Evolutionary conservation across 2,329 filamentous ascomycete genomes (phyloP).

Genomic region (Lasiodiplodia citricola): DNA sequence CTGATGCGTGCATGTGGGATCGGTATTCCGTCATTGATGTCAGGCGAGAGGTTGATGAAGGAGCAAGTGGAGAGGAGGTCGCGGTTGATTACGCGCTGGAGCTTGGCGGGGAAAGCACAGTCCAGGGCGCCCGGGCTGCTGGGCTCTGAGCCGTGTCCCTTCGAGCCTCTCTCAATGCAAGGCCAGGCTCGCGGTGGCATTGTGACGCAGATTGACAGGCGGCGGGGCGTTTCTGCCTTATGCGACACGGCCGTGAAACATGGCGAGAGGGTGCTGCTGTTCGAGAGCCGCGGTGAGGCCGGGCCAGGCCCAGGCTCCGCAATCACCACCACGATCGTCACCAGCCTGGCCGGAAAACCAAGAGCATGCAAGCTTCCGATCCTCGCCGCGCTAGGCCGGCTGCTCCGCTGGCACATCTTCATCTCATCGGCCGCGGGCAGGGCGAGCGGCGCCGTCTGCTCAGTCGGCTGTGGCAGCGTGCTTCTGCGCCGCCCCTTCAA

Average conservation of each 20-base stretch:
- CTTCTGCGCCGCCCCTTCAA: conserved; percentile 15
- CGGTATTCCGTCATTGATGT: conserved; percentile 28
- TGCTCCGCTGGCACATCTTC: conserved; percentile 6
- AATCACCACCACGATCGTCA: conserved; percentile 20
- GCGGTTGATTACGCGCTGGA: conserved; percentile 19
- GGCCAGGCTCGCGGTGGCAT: not conserved
- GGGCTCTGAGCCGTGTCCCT: conserved; percentile 24
- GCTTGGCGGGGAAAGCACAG: conserved; percentile 8
- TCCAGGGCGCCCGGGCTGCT: not conserved
- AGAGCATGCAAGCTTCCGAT: conserved; percentile 20
- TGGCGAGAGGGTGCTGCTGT: conserved; percentile 13
- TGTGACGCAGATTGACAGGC: conserved; percentile 28
- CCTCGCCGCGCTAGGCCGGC: not conserved
- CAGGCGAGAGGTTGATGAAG: conserved; percentile 27
- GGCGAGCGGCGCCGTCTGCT: conserved; percentile 19
- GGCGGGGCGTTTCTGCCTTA: conserved; percentile 25
- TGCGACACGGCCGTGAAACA: conserved; percentile 27
- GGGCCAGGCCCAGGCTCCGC: conserved; percentile 8
- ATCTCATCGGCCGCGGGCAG: conserved; percentile 10
- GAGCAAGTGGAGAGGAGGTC: conserved; percentile 22
- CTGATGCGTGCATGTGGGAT: conserved; percentile 29
- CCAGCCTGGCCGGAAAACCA: conserved; percentile 17
- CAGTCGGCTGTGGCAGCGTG: conserved; percentile 9
- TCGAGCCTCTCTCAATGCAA: conserved; percentile 1
- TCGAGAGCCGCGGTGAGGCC: conserved; percentile 1